Evolutionary conservation across 2,329 filamentous ascomycete genomes (phyloP).

Genomic region (Fusarium miscanthi): DNA sequence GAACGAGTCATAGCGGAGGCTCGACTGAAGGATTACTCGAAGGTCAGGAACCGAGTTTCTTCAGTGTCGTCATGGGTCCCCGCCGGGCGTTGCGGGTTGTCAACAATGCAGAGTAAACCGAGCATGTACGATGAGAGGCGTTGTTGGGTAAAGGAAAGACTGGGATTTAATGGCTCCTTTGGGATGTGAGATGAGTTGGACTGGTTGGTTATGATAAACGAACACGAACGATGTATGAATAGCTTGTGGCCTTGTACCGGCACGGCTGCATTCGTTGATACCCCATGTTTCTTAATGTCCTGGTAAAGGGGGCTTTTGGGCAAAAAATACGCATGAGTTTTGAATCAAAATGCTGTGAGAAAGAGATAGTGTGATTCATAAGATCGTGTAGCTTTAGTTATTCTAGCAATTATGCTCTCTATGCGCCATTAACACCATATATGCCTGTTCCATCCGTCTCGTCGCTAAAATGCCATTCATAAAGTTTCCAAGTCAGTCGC

Average conservation of each 20-base stretch:
- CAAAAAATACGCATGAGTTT: background rate
- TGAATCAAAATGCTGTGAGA: background rate
- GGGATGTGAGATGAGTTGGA: background rate
- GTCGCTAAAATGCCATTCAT: conserved; percentile 36
- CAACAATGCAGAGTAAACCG: conserved; percentile 59
- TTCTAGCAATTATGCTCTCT: background rate
- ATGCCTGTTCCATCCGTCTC: conserved; percentile 17
- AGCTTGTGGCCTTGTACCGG: background rate
- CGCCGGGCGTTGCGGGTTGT: conserved; percentile 76
- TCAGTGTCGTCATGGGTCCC: conserved; percentile 75
- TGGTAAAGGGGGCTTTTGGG: background rate
- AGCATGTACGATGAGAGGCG: background rate
- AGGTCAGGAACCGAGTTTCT: conserved; percentile 76
- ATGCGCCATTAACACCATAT: conserved; percentile 32
- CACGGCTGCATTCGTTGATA: conserved; percentile 42
- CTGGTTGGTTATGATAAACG: conserved; percentile 23
- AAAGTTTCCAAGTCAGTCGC: conserved; percentile 2
- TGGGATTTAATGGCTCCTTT: background rate
- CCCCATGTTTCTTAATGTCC: conserved; percentile 18
- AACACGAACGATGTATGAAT: conserved; percentile 27
- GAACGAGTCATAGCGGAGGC: conserved; percentile 52
- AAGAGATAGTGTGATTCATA: conserved; percentile 15
- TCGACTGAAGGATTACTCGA: conserved; percentile 62
- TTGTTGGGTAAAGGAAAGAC: background rate
- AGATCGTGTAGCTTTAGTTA: conserved; percentile 11